phyloP scores from a whole-genome alignment of 1,284 basidiomycete species.

The Sutorius eximius region DNA sequence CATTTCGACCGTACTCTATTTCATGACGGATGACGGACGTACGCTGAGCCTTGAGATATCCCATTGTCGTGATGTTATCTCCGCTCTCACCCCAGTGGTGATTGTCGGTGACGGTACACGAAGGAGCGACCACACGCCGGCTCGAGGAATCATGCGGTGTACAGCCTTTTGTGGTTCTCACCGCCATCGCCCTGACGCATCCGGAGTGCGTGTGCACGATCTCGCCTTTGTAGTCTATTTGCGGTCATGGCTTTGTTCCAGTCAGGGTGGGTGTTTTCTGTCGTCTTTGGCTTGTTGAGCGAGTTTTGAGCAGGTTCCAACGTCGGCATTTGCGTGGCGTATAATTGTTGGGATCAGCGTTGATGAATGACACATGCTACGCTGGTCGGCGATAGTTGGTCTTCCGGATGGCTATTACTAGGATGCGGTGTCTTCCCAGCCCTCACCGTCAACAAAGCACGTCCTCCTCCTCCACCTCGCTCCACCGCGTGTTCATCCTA shows the following conservation, averaged over 20 bases:
- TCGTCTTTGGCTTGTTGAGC: not conserved
- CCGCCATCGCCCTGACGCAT: no score
- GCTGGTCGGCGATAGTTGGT: conserved; percentile 15
- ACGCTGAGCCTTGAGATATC: not conserved
- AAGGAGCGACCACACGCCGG: no score
- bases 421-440: conserved; percentile 16
- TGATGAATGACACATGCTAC: conserved; percentile 15
- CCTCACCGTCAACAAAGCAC: conserved; percentile 7
- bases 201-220: no score
- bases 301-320: not conserved
- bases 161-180: no score
- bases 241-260: conserved; percentile 16
- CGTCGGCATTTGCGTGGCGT: not conserved
- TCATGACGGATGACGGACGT: not conserved
- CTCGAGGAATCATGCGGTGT: no score
- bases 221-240: conserved; percentile 1
- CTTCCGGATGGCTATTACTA: conserved; percentile 22
- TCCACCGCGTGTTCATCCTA: conserved; percentile 8
- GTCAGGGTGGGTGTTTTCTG: not conserved
- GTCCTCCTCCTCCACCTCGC: not conserved
- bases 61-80: not conserved
- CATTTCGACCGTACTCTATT: not conserved
- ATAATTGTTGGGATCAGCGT: conserved; percentile 14
- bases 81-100: not conserved
- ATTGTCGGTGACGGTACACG: not conserved